phyloP scores from a whole-genome alignment of 2,329 filamentous ascomycete genomes.

The Diaporthe vexans region DNA sequence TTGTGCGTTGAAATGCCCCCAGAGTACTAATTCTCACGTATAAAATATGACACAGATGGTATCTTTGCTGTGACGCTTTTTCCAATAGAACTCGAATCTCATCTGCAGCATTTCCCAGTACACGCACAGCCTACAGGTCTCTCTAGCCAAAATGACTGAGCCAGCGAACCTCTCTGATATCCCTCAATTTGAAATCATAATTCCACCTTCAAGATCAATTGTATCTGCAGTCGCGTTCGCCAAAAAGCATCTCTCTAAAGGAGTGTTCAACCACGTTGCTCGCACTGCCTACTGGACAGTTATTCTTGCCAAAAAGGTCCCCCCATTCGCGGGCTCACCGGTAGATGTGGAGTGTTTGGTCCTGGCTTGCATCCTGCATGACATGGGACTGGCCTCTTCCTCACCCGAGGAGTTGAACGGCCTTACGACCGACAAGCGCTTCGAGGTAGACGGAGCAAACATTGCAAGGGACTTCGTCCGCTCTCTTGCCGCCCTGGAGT shows the following conservation, averaged over 20 bases:
- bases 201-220: not conserved
- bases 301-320: not conserved
- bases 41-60: not conserved
- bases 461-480: not conserved
- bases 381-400: not conserved
- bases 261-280: not conserved
- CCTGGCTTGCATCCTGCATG: not conserved
- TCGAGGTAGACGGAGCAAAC: not conserved
- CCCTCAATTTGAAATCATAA: not conserved
- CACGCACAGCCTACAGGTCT: not conserved
- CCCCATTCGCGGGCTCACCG: not conserved
- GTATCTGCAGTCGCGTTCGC: not conserved
- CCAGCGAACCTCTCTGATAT: not conserved
- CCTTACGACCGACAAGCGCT: not conserved
- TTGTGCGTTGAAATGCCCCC: not conserved
- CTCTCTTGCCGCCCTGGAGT: not conserved
- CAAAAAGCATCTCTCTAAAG: not conserved
- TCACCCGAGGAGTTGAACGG: not conserved
- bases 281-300: not conserved
- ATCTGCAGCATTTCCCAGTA: not conserved
- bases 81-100: too few relatives aligned
- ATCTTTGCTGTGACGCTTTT: too few relatives aligned
- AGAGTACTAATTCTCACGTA: not conserved
- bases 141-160: not conserved
- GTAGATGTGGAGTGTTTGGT: not conserved